Conservation (phyloP, 169 alveolate species). For the Amoebophrya sp. region DNA sequence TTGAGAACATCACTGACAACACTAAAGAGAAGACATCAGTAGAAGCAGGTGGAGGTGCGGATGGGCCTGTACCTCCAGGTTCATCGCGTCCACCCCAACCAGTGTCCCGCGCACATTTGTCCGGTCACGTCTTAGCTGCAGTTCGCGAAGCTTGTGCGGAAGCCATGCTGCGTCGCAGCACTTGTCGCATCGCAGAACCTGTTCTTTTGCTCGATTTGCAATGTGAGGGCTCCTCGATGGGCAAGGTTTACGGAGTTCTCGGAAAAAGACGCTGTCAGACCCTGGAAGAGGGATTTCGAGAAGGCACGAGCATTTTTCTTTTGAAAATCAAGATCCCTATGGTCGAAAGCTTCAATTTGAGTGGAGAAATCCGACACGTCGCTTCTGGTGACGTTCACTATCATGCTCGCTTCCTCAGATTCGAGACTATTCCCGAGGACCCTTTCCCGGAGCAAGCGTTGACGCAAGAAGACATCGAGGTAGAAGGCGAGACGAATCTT, state of each 20-base stretch:
- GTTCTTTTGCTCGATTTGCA: not conserved
- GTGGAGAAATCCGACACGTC: not conserved
- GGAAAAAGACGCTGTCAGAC: constrained; percentile 12
- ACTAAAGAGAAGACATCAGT: not conserved
- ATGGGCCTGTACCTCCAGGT: not conserved
- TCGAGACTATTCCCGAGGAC: not conserved
- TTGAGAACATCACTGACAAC: not conserved
- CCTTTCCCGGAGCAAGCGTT: not conserved
- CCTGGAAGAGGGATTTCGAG: constrained; percentile 12
- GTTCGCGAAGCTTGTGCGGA: not conserved
- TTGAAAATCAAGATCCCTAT: not conserved
- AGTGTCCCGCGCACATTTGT: not conserved
- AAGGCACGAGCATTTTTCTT: not conserved
- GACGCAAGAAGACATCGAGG: not conserved
- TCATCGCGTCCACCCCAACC: not conserved
- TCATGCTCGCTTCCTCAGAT: not conserved
- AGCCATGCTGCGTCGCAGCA: not conserved
- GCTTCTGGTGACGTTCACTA: constrained; percentile 25
- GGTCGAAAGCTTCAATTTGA: constrained; percentile 14
- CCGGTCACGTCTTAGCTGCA: not conserved
- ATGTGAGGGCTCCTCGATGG: not conserved
- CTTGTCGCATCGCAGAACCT: not conserved
- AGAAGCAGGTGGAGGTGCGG: not conserved
- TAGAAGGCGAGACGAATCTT: not conserved
- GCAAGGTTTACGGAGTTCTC: constrained; percentile 13